Percentiles rank a stretch among this genome's conserved stretches.
Conservation (phyloP, 2,329 filamentous ascomycete species). For the Leptographium flavum region DNA sequence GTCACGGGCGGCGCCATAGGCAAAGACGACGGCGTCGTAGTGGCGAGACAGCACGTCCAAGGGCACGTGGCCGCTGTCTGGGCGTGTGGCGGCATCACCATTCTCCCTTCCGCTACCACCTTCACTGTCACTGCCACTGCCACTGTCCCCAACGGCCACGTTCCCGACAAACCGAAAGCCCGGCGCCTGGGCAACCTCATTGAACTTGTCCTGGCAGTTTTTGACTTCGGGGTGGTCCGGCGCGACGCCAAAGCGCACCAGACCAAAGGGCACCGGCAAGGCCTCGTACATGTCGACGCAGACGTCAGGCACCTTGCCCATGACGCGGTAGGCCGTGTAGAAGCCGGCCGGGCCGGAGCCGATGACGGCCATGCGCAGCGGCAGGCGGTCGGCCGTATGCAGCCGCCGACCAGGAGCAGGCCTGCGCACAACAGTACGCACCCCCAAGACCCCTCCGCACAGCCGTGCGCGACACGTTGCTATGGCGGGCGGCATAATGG, state of each 20-base stretch:
- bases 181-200: constrained; percentile 68
- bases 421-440: too few relatives aligned
- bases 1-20: constrained; percentile 84
- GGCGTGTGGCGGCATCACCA: background rate
- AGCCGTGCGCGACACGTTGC: constrained; percentile 2
- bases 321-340: constrained; percentile 77
- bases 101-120: background rate
- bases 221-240: constrained; percentile 98
- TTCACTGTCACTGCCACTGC: background rate
- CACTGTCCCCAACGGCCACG: constrained; percentile 49
- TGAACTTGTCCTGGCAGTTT: constrained; percentile 93
- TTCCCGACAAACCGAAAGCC: constrained; percentile 90
- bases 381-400: background rate
- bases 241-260: constrained; percentile 91
- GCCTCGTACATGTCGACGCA: constrained; percentile 93
- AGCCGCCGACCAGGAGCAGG: too few relatives aligned
- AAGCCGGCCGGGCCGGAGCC: constrained; percentile 94
- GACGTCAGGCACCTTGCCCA: constrained; percentile 54
- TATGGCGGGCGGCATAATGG: constrained; percentile 4
- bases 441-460: background rate
- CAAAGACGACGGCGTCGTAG: constrained; percentile 85
- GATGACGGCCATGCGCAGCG: constrained; percentile 69
- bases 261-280: constrained; percentile 79
- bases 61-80: constrained; percentile 33
- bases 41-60: constrained; percentile 57